These are phyloP conservation scores for Rhodamnia rubescens DNA, from an alignment of 345 rosid genomes.

Conservation along the genomic window DNA sequence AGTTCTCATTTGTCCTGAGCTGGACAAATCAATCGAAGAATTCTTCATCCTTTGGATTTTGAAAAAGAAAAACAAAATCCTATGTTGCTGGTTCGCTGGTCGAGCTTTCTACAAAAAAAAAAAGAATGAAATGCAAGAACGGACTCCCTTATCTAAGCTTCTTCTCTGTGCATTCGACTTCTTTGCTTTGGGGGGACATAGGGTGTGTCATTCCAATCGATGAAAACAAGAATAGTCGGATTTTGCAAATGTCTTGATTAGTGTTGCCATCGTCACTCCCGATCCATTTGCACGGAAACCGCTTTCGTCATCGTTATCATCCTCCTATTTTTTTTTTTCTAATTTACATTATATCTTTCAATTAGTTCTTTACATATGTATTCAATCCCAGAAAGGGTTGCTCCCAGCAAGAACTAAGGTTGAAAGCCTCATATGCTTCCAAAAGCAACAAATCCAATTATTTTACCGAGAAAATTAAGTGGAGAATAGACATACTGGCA, in stretches of 20 bases:
- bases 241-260: neutral
- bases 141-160: too few relatives aligned
- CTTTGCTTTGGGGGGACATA: neutral
- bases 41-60: too few relatives aligned
- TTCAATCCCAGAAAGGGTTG: neutral
- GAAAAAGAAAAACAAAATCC: too few relatives aligned
- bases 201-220: neutral
- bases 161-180: too few relatives aligned
- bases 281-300: neutral
- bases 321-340: neutral
- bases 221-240: neutral
- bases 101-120: too few relatives aligned
- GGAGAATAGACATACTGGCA: too few relatives aligned
- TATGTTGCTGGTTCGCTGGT: too few relatives aligned
- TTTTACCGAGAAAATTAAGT: too few relatives aligned
- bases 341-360: neutral
- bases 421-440: neutral
- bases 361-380: neutral
- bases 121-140: too few relatives aligned
- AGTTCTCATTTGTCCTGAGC: neutral
- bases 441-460: neutral
- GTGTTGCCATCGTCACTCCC: neutral
- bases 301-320: neutral
- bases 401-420: neutral
- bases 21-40: too few relatives aligned